phyloP scores from a whole-genome alignment of 2,329 filamentous ascomycete genomes.

The Aspergillus ruber region DNA sequence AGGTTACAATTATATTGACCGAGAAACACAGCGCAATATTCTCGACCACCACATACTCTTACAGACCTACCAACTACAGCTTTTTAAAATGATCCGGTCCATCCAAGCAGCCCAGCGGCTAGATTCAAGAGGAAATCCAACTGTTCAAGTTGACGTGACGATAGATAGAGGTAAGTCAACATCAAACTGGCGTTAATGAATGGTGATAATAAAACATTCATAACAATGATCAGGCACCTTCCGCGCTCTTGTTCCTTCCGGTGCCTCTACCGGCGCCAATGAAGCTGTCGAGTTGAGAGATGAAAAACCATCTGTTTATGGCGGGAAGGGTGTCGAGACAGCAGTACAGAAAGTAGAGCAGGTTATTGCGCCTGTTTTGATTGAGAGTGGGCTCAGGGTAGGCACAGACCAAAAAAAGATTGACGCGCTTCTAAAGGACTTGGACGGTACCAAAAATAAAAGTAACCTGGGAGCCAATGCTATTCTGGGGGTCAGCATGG shows the following conservation, averaged over 20 bases:
- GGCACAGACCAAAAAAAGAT: constrained; percentile 40
- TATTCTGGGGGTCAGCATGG: constrained; percentile 56
- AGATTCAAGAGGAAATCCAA: constrained; percentile 32
- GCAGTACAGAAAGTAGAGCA: constrained; percentile 52
- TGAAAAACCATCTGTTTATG: constrained; percentile 48
- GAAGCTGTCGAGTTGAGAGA: constrained; percentile 38
- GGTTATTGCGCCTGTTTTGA: constrained; percentile 49
- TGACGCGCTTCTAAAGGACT: constrained; percentile 48
- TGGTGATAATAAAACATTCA: neutral
- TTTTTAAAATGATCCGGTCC: neutral
- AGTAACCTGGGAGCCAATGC: constrained; percentile 54
- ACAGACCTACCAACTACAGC: neutral
- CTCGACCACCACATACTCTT: neutral
- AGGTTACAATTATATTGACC: too few relatives aligned
- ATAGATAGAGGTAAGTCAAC: constrained; percentile 17
- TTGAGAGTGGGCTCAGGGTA: constrained; percentile 44
- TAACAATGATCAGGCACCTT: constrained; percentile 19
- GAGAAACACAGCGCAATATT: too few relatives aligned
- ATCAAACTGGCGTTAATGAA: neutral
- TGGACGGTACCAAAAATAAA: constrained; percentile 51
- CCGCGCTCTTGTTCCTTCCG: constrained; percentile 27
- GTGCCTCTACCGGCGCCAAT: constrained; percentile 28
- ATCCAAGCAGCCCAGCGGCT: constrained; percentile 20
- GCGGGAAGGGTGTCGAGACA: constrained; percentile 51
- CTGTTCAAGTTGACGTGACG: constrained; percentile 25